These are phyloP conservation scores for Tetracladium marchalianum DNA, from an alignment of 495 filamentous ascomycete genomes.

Conservation along the genomic window DNA sequence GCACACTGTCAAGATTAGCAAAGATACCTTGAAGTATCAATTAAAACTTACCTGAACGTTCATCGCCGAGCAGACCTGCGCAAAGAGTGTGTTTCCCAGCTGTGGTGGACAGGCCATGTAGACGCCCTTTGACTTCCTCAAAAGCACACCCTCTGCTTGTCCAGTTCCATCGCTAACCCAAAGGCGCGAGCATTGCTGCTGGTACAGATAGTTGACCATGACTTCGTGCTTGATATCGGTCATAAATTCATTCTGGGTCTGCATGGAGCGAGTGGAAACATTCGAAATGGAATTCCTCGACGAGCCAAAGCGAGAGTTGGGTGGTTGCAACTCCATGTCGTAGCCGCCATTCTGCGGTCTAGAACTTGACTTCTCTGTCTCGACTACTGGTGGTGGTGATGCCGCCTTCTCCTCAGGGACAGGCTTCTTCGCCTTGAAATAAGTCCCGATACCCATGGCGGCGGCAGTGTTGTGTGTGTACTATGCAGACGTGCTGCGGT, in stretches of 20 bases:
- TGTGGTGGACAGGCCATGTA: slow-evolving; percentile 63
- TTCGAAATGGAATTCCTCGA: slow-evolving; percentile 42
- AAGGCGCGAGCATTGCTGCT: slow-evolving; percentile 60
- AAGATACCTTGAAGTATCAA: background rate
- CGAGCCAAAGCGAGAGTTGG: slow-evolving; percentile 32
- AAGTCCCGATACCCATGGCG: slow-evolving; percentile 49
- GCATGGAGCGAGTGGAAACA: slow-evolving; percentile 38
- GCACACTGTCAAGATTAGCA: slow-evolving; percentile 40
- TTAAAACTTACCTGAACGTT: slow-evolving; percentile 50
- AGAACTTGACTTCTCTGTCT: background rate
- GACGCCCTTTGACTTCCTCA: slow-evolving; percentile 53
- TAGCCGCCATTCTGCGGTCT: slow-evolving; percentile 16
- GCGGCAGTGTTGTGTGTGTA: slow-evolving; percentile 10
- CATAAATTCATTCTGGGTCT: slow-evolving; percentile 26
- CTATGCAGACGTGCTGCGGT: background rate
- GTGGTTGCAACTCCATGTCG: slow-evolving; percentile 36
- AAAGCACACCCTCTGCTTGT: slow-evolving; percentile 58
- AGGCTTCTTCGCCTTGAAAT: slow-evolving; percentile 48
- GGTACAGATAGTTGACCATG: slow-evolving; percentile 75
- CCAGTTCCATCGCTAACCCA: slow-evolving; percentile 61
- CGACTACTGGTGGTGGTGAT: background rate
- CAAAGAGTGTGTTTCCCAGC: slow-evolving; percentile 46
- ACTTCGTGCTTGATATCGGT: slow-evolving; percentile 77
- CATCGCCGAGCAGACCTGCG: slow-evolving; percentile 51
- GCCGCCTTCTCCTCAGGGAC: slow-evolving; percentile 21